Evolutionary conservation across 140 eudicot species (phyloP).

Genomic region (Stevia rebaudiana): DNA sequence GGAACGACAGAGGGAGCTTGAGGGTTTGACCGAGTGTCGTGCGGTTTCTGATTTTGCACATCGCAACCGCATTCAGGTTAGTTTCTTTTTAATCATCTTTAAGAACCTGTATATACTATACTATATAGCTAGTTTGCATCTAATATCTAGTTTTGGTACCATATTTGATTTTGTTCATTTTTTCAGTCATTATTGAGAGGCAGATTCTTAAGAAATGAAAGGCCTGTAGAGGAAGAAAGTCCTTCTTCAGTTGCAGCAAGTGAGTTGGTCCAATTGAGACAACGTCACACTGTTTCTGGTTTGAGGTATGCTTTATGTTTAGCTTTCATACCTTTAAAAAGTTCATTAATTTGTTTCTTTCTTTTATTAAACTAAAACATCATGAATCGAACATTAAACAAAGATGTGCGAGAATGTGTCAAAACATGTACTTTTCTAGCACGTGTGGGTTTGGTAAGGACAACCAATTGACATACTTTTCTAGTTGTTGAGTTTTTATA

Average conservation of each 20-base stretch:
- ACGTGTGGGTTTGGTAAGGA: background rate
- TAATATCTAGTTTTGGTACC: conserved; percentile 1
- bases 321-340: background rate
- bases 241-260: conserved; percentile 82
- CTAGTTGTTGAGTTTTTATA: background rate
- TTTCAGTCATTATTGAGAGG: conserved; percentile 92
- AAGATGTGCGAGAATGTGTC: background rate
- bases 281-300: conserved; percentile 92
- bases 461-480: background rate
- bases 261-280: conserved; percentile 86
- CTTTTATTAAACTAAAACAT: background rate
- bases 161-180: conserved; percentile 16
- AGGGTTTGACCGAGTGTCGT: conserved; percentile 80
- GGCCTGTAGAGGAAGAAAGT: conserved; percentile 77
- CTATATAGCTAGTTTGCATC: conserved; percentile 6
- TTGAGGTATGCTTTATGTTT: conserved; percentile 59
- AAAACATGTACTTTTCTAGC: background rate
- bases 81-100: conserved; percentile 5
- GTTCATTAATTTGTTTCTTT: background rate
- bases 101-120: background rate
- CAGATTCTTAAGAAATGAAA: conserved; percentile 79
- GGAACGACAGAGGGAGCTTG: conserved; percentile 92
- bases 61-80: conserved; percentile 97
- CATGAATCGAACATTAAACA: background rate
- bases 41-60: conserved; percentile 99